Conservation (phyloP, 495 filamentous ascomycete species). For the Podospora fimiseda region DNA sequence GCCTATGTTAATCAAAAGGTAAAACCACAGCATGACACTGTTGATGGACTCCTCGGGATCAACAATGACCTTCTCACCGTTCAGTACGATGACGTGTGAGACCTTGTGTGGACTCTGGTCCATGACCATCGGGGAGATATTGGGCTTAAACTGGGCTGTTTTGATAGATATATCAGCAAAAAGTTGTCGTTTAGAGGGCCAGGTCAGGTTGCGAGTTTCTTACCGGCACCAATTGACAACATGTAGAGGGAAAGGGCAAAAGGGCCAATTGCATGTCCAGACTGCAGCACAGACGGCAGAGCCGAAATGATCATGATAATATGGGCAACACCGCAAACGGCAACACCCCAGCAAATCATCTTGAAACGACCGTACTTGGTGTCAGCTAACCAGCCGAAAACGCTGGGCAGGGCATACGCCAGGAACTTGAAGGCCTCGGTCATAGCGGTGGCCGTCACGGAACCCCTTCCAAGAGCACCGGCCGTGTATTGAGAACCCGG, state of each 20-base stretch:
- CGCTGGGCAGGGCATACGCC: conserved; percentile 51
- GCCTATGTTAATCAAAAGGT: conserved; percentile 61
- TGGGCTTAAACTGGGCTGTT: conserved; percentile 58
- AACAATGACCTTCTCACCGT: conserved; percentile 53
- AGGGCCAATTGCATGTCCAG: conserved; percentile 48
- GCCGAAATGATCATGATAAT: conserved; percentile 56
- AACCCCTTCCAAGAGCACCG: conserved; percentile 55
- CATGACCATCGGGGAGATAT: conserved; percentile 55
- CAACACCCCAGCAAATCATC: conserved; percentile 56
- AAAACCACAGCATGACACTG: conserved; percentile 58
- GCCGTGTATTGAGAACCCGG: conserved; percentile 46
- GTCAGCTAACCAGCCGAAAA: conserved; percentile 56
- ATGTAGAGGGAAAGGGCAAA: conserved; percentile 55
- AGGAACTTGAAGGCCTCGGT: conserved; percentile 55
- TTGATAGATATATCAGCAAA: too few species aligned
- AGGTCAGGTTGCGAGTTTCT: conserved; percentile 17
- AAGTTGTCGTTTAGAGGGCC: neutral
- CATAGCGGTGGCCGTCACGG: conserved; percentile 53
- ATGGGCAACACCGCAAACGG: conserved; percentile 59
- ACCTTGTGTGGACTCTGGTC: conserved; percentile 50
- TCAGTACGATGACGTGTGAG: conserved; percentile 37
- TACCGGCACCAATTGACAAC: conserved; percentile 58
- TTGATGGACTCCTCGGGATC: conserved; percentile 56
- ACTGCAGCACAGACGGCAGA: conserved; percentile 49
- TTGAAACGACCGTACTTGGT: conserved; percentile 52